These are phyloP conservation scores for Talaromyces pinophilus DNA, from an alignment of 2,329 filamentous ascomycete species.

Conservation along the genomic window DNA sequence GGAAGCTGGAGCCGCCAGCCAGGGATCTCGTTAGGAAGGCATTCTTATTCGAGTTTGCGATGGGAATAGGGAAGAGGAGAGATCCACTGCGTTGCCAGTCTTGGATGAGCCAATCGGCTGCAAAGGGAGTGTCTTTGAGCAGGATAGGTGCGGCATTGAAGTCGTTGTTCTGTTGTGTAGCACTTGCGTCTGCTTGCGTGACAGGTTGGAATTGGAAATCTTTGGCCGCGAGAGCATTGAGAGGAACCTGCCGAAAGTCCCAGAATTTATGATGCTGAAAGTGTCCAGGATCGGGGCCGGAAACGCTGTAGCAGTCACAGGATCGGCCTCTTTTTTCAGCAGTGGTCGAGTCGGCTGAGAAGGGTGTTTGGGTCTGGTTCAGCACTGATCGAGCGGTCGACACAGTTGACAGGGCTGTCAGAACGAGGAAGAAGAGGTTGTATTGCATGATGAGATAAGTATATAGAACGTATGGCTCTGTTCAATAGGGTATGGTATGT, in stretches of 20 bases:
- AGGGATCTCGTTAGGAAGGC: slow-evolving; percentile 44
- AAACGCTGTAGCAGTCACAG: slow-evolving; percentile 53
- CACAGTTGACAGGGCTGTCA: slow-evolving; percentile 3
- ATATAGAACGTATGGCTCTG: slow-evolving; percentile 5
- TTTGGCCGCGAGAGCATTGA: slow-evolving; percentile 30
- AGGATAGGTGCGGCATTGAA: slow-evolving; percentile 29
- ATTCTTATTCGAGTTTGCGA: slow-evolving; percentile 51
- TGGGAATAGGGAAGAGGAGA: slow-evolving; percentile 41
- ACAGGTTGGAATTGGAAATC: slow-evolving; percentile 27
- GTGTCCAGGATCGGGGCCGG: slow-evolving; percentile 46
- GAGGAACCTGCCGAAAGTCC: slow-evolving; percentile 51
- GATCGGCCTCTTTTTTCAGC: slow-evolving; percentile 25
- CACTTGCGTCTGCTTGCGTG: slow-evolving; percentile 19
- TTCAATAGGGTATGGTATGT: background rate
- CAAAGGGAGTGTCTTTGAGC: slow-evolving; percentile 37
- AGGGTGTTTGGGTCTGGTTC: background rate
- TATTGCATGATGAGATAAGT: slow-evolving; percentile 14
- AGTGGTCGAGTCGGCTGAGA: background rate
- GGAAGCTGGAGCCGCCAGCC: slow-evolving; percentile 40
- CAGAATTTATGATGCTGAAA: slow-evolving; percentile 56
- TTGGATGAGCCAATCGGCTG: slow-evolving; percentile 46
- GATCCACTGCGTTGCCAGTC: slow-evolving; percentile 48
- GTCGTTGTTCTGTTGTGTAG: slow-evolving; percentile 18
- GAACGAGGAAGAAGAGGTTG: background rate
- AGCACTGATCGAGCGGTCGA: slow-evolving; percentile 2